Percentiles rank a stretch among this genome's conserved stretches.
These are phyloP conservation scores for Aureobasidium lini DNA, from an alignment of 2,329 filamentous ascomycete species.

Conservation along the genomic window DNA sequence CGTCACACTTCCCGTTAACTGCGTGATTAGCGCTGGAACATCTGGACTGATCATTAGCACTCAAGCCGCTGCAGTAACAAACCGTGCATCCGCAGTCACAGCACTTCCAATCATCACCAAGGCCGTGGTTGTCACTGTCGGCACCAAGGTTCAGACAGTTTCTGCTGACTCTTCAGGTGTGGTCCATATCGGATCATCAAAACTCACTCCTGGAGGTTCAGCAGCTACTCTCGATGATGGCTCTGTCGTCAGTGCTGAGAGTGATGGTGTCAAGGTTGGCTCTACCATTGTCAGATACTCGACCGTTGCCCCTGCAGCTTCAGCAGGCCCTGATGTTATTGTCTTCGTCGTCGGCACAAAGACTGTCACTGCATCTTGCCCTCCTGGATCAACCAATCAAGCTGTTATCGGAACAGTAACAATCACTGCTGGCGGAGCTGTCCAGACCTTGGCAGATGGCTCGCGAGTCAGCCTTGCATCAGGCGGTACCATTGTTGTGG, in stretches of 20 bases:
- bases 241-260: conserved; percentile 15
- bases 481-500: conserved; percentile 13
- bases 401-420: conserved; percentile 18
- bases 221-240: conserved; percentile 18
- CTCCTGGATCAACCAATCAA: background rate
- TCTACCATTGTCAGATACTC: background rate
- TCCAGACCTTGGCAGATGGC: conserved; percentile 17
- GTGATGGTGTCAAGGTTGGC: conserved; percentile 2
- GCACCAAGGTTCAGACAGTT: conserved; percentile 11
- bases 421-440: conserved; percentile 14
- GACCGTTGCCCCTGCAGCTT: background rate
- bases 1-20: background rate
- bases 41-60: background rate
- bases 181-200: conserved; percentile 17
- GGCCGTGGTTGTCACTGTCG: background rate
- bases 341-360: conserved; percentile 15
- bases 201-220: conserved; percentile 15
- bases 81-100: background rate
- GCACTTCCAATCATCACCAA: background rate
- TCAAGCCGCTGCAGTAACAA: background rate
- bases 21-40: background rate
- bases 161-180: background rate
- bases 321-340: conserved; percentile 4
- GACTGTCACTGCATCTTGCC: conserved; percentile 15
- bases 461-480: conserved; percentile 16